Evolutionary conservation across 495 filamentous ascomycete species (phyloP), one percentile per base, ranked within the genome.

Genomic region (Daldinia loculata): DNA sequence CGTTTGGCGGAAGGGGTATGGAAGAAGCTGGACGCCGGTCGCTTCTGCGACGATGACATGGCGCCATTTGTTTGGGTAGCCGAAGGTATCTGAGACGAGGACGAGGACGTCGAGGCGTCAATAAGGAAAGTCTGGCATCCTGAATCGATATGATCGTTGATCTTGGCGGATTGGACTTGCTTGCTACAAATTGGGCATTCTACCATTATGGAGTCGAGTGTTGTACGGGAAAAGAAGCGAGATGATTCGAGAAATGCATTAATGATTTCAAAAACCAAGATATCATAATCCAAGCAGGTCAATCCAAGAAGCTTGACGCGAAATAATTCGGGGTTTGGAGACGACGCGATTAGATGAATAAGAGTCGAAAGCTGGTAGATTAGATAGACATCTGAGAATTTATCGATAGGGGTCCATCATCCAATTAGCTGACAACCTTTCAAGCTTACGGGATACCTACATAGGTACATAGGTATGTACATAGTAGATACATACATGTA

Each of bases 121-220:
- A 85, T 76, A 51, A 91, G 75, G 72, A 88, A 89, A 17, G 77
- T 81, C 72, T 89, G 79, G 80, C 95, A 98, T 72, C 87, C 86
- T 15, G 92, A 93, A 78, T 99, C 95, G 71, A 99, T 89, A 77
- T 99, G 95, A 56, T 86, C 84, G 78, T 99, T 99, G 82, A 99
- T 99, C 64, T 91, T 87, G 60, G 81, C 71, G 59, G 91, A 82
- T 57, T 89, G 87, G 68, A 98, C 94, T 43, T 85, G 81, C 67
- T 93, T 91, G 56, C 86, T 83, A 80, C 95, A 99, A 62, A 94
- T 92, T 6, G 95, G 95, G 76, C 95, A 99, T 62, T 86, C 85
- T 34, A 99, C 94, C 78, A 78, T 76, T 89, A 92, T 93, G 73
- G 30, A 74, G 61, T 61, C 52, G 2, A 43, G 39, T 39, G 26